phyloP scores from a whole-genome alignment of 495 filamentous ascomycete species.

The Pyronema domesticum region DNA sequence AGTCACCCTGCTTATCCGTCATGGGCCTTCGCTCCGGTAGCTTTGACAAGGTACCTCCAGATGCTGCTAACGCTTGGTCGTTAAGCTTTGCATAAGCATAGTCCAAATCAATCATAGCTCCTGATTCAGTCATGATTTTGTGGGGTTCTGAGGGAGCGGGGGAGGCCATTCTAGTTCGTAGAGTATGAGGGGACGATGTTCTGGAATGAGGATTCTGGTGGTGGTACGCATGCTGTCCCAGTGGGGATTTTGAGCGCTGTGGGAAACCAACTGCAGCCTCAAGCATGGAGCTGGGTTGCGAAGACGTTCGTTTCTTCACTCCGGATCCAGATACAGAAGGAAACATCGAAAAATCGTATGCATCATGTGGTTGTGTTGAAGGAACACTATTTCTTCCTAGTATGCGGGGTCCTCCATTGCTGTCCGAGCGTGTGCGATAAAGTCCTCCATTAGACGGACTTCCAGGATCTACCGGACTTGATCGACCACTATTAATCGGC shows the following conservation, averaged over 20 bases:
- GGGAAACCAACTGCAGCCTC: neutral
- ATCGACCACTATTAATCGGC: neutral
- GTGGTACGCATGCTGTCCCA: neutral
- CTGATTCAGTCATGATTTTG: slow-evolving; percentile 7
- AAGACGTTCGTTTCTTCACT: neutral
- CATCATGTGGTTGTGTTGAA: slow-evolving; percentile 12
- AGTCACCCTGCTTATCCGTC: slow-evolving; percentile 16
- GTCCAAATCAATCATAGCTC: slow-evolving; percentile 15
- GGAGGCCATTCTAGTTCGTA: slow-evolving; percentile 14
- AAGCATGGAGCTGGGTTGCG: slow-evolving; percentile 11
- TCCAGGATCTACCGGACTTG: neutral
- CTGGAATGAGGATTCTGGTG: neutral
- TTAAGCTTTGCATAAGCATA: slow-evolving; percentile 19
- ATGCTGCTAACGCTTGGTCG: slow-evolving; percentile 18
- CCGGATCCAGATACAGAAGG: slow-evolving; percentile 9
- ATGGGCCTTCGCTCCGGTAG: slow-evolving; percentile 25
- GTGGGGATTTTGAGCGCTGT: slow-evolving; percentile 3
- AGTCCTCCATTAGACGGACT: neutral
- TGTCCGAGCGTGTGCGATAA: neutral
- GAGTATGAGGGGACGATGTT: slow-evolving; percentile 15
- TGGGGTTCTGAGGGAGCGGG: slow-evolving; percentile 6
- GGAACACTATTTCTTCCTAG: slow-evolving; percentile 10
- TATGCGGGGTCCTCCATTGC: slow-evolving; percentile 15
- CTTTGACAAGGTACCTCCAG: slow-evolving; percentile 18
- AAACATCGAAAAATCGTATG: slow-evolving; percentile 18